These are phyloP conservation scores for Nosema muscidifuracis DNA, from an alignment of 371 early-diverging fungal species.

Conservation along the genomic window DNA sequence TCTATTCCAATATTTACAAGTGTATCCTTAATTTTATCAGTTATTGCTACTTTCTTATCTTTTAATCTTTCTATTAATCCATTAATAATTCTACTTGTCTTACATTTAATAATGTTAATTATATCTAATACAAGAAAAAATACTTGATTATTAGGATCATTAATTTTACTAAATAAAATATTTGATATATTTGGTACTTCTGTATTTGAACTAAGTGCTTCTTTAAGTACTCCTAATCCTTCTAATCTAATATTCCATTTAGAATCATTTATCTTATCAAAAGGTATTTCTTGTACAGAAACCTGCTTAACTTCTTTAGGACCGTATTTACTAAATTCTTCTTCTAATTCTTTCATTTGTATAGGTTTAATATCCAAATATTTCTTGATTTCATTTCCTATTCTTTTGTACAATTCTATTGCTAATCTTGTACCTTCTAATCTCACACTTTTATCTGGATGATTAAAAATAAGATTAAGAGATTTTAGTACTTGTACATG, in stretches of 20 bases:
- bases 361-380: constrained; percentile 49
- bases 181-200: not conserved
- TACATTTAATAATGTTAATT: constrained; percentile 2
- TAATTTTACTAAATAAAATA: constrained; percentile 1
- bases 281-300: not conserved
- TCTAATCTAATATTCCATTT: constrained; percentile 40
- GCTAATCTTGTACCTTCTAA: constrained; percentile 19
- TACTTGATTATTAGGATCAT: constrained; percentile 42
- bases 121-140: constrained; percentile 20
- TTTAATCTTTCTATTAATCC: constrained; percentile 36
- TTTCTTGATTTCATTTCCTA: constrained; percentile 26
- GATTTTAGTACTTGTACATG: not conserved
- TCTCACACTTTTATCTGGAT: constrained; percentile 31
- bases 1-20: constrained; percentile 8
- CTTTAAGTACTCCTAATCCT: constrained; percentile 7
- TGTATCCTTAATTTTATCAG: constrained; percentile 39
- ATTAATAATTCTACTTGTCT: constrained; percentile 6
- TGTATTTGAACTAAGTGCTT: not conserved
- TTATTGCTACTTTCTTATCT: constrained; percentile 37
- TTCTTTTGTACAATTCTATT: constrained; percentile 32
- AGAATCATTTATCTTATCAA: constrained; percentile 7
- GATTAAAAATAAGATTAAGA: constrained; percentile 9
- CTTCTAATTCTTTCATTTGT: constrained; percentile 47
- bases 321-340: constrained; percentile 2
- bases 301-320: not conserved